These are phyloP conservation scores for Podaxis sp. DNA, from an alignment of 768 basidiomycete species.

Conservation along the genomic window DNA sequence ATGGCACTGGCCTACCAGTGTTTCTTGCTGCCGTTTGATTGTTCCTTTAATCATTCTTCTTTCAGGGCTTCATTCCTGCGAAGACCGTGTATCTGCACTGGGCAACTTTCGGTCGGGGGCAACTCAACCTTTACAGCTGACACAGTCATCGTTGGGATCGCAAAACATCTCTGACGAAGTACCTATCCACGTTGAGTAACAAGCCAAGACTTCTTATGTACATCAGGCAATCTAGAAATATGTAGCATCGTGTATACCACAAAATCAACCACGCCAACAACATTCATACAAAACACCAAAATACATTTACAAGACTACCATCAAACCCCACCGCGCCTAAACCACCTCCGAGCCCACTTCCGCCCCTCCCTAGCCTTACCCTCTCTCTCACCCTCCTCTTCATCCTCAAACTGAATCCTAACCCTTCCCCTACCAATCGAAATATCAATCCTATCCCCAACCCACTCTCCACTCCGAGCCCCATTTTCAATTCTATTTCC, in stretches of 20 bases:
- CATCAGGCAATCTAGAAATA: background rate
- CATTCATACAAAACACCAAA: background rate
- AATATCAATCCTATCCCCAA: slow-evolving; percentile 16
- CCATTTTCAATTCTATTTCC: background rate
- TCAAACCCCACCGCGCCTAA: background rate
- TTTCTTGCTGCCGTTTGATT: no score
- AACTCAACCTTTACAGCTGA: no score
- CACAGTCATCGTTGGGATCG: no score
- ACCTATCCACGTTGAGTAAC: no score
- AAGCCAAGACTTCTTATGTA: no score
- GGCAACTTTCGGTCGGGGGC: no score
- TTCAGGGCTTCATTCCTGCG: no score
- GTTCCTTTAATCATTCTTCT: no score
- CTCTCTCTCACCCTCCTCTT: background rate
- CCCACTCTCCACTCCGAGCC: slow-evolving; percentile 6
- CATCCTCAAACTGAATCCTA: slow-evolving; percentile 16
- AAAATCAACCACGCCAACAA: background rate
- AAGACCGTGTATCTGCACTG: no score
- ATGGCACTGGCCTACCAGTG: no score
- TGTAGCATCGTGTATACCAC: background rate
- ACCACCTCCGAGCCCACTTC: background rate
- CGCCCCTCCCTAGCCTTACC: background rate
- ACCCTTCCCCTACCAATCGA: slow-evolving; percentile 15
- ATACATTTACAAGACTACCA: background rate
- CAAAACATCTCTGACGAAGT: no score